Evolutionary conservation across 1,284 basidiomycete species (phyloP), one percentile per base, ranked within the genome.

Genomic region (Rhodotorula sp.): DNA sequence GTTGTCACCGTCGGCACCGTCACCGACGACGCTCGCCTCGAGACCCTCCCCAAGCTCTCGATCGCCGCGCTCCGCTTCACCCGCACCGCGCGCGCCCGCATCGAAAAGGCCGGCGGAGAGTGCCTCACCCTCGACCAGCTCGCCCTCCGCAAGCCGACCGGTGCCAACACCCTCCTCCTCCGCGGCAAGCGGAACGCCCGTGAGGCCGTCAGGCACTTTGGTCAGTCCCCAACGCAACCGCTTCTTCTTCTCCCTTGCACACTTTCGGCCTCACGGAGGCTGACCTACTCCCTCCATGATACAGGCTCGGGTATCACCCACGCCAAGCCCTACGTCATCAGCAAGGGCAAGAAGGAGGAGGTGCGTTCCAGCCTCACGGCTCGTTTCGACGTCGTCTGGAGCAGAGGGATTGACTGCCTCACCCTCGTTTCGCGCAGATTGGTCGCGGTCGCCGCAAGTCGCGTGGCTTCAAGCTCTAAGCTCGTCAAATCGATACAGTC

Each of bases 11-110:
- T 99, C 78, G 93, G 90, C 77, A 90, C 95, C 63, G 87, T 99
- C 79, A 97, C 96, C 69, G 96, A 99, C 84, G 95, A 99, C 82
- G 87, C 93, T 82, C 94, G 96, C 80, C 84, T 96, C 72, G 80
- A 86, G 69, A 87, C 87, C 73, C 84, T 98, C 69, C 95, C 95
- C 80, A 97, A 96, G 85, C 85, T 99, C 79, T 88, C 91, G 76
- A 84, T 99, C 75, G 95, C 95, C 71, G 96, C 95, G 71, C 89
- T 99, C 77, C 89, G 92, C 76, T 98, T 99, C 89, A 94, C 95
- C 75, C 87, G 87, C 78, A 87, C 89, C 64, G 96, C 95, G 71
- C 91, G 89, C 49, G 95, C 93, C 82, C 90, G 96, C 78, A 98
- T 99, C 82, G 82, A 93, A 80, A 93, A 92, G 81, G 91, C 94